phyloP scores from a whole-genome alignment of 257 asterid species.

The Solanum sparsipilum region DNA sequence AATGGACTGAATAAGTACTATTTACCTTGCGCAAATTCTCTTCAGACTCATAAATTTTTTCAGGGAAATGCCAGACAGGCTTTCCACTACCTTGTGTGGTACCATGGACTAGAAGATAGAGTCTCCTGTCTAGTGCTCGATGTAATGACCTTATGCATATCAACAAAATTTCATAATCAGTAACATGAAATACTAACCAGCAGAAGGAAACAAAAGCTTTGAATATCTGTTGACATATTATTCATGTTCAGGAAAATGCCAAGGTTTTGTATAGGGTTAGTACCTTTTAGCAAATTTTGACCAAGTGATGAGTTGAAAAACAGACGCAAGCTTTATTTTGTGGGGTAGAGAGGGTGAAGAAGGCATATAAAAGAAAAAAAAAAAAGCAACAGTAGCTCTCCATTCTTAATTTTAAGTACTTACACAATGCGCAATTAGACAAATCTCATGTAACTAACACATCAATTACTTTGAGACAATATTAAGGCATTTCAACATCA shows the following conservation, averaged over 20 bases:
- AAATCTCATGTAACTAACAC: background rate
- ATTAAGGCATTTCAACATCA: background rate
- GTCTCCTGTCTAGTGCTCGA: slow-evolving; percentile 83
- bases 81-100: slow-evolving; percentile 31
- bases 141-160: slow-evolving; percentile 55
- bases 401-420: background rate
- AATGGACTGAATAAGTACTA: background rate
- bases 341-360: background rate
- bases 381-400: background rate
- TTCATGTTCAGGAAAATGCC: background rate
- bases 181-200: background rate
- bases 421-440: background rate
- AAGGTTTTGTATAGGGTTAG: background rate
- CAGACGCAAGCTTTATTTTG: background rate
- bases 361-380: background rate
- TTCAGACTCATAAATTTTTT: slow-evolving; percentile 67
- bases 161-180: slow-evolving; percentile 5
- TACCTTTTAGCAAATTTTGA: background rate
- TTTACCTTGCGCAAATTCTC: slow-evolving; percentile 65
- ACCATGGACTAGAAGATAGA: slow-evolving; percentile 74
- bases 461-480: background rate
- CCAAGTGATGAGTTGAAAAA: background rate
- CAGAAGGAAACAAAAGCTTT: background rate
- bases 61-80: slow-evolving; percentile 91
- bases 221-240: background rate